phyloP scores from a whole-genome alignment of 139 green algal species.

The Gonium pectorale region DNA sequence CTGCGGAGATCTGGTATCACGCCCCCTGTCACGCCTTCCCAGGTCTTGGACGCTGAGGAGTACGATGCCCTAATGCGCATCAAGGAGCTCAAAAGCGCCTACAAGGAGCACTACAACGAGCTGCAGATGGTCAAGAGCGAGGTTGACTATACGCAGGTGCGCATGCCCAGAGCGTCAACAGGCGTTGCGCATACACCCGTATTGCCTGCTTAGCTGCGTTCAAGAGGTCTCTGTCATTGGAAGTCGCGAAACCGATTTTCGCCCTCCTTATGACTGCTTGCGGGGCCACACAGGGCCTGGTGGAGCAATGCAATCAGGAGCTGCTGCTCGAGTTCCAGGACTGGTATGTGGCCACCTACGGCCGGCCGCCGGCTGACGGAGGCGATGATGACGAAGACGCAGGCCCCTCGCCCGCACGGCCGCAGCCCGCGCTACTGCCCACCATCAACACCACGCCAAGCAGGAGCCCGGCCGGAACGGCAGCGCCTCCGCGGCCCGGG shows the following conservation, averaged over 20 bases:
- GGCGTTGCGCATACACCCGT: too few relatives aligned
- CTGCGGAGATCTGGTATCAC: too few relatives aligned
- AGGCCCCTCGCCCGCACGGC: background rate
- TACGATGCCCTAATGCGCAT: slow-evolving; percentile 45
- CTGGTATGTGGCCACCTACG: slow-evolving; percentile 51
- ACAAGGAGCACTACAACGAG: slow-evolving; percentile 61
- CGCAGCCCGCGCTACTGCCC: background rate
- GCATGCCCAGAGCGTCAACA: too few relatives aligned
- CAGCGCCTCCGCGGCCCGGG: background rate
- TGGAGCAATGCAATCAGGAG: slow-evolving; percentile 64
- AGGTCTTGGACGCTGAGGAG: slow-evolving; percentile 65
- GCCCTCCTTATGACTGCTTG: too few relatives aligned
- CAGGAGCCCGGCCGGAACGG: background rate
- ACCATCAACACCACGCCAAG: background rate
- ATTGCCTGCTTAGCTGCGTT: too few relatives aligned
- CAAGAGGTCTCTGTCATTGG: too few relatives aligned
- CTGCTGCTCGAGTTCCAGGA: slow-evolving; percentile 59
- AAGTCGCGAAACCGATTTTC: too few relatives aligned
- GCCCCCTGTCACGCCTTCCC: background rate
- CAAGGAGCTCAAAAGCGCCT: slow-evolving; percentile 52
- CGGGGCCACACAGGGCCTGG: slow-evolving; percentile 37
- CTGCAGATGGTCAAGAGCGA: slow-evolving; percentile 62
- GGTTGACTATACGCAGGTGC: slow-evolving; percentile 64
- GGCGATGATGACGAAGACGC: background rate
- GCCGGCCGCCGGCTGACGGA: slow-evolving; percentile 6